phyloP scores from a whole-genome alignment of 495 filamentous ascomycete genomes.

The Friedmanniomyces simplex region DNA sequence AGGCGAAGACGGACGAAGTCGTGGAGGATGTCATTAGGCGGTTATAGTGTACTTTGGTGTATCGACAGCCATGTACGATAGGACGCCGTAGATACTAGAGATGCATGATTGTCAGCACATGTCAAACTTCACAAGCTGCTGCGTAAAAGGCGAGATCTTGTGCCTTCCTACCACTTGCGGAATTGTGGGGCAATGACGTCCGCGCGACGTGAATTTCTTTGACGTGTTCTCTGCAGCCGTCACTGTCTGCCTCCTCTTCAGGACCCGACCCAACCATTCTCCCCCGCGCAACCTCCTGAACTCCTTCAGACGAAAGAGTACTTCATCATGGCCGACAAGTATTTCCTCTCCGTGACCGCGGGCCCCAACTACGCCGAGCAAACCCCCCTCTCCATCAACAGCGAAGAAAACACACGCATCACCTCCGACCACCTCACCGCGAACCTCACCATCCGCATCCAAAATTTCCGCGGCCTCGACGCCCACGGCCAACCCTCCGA shows the following conservation, averaged over 20 bases:
- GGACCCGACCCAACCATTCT: too few relatives aligned
- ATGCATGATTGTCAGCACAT: too few relatives aligned
- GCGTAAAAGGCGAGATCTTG: too few relatives aligned
- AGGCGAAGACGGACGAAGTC: constrained; percentile 77
- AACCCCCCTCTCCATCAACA: constrained; percentile 62
- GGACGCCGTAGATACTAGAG: background rate
- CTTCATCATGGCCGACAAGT: constrained; percentile 42
- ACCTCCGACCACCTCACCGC: constrained; percentile 46
- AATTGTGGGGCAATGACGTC: background rate
- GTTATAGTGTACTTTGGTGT: constrained; percentile 42
- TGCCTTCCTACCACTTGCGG: background rate
- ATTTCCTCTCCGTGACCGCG: constrained; percentile 60
- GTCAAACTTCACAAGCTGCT: too few relatives aligned
- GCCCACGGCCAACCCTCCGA: constrained; percentile 23
- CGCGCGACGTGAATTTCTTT: background rate
- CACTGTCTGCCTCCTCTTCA: background rate
- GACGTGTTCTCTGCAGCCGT: background rate
- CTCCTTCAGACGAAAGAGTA: too few relatives aligned
- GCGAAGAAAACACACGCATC: constrained; percentile 45
- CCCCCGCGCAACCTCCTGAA: background rate
- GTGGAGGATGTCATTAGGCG: constrained; percentile 79
- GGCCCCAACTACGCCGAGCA: constrained; percentile 63
- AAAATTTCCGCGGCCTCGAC: constrained; percentile 43
- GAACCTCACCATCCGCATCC: constrained; percentile 59
- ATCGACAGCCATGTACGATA: background rate